These are phyloP conservation scores for Alternaria rosae DNA, from an alignment of 2,329 filamentous ascomycete species.

Conservation along the genomic window DNA sequence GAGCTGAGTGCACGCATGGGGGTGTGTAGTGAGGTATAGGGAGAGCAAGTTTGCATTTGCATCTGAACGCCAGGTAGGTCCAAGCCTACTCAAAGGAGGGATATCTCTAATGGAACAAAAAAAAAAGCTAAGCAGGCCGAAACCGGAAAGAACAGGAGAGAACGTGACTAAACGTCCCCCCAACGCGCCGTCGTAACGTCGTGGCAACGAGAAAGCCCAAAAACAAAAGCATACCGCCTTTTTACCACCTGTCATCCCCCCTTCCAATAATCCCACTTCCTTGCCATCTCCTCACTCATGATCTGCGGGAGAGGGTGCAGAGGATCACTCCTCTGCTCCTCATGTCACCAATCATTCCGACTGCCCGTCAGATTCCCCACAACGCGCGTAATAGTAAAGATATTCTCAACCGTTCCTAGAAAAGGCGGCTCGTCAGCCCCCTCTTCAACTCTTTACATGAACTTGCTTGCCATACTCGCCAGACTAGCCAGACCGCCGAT, in stretches of 20 bases:
- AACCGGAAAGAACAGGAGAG: neutral
- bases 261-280: neutral
- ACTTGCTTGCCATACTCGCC: conserved; percentile 56
- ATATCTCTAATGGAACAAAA: conserved; percentile 10
- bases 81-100: conserved; percentile 8
- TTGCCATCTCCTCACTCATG: neutral
- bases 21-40: neutral
- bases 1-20: neutral
- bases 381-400: conserved; percentile 13
- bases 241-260: neutral
- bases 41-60: neutral
- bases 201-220: neutral
- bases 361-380: conserved; percentile 2
- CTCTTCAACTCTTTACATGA: conserved; percentile 50
- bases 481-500: conserved; percentile 58
- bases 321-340: neutral
- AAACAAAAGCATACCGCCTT: neutral
- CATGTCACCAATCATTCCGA: neutral
- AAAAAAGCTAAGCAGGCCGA: neutral
- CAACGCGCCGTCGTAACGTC: neutral
- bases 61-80: neutral
- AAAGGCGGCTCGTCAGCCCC: conserved; percentile 6
- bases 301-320: neutral
- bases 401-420: conserved; percentile 20
- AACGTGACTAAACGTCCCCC: neutral